phyloP scores from a whole-genome alignment of 208 protist genomes.

The Acanthamoeba castellanii region DNA sequence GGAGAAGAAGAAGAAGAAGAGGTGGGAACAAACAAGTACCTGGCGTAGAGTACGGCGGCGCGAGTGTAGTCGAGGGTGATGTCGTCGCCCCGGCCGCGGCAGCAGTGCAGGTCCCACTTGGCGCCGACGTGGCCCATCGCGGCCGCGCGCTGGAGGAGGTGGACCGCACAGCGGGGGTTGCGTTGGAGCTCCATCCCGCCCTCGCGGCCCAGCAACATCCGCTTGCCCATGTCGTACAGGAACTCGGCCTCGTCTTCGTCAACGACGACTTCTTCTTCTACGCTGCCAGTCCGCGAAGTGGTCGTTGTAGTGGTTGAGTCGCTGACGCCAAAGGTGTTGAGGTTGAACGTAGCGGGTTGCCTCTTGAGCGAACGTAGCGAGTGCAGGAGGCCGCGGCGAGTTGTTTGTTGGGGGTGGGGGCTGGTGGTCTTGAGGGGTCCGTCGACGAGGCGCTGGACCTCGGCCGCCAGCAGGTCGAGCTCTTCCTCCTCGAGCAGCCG shows the following conservation, averaged over 20 bases:
- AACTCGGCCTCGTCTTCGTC: constrained; percentile 47
- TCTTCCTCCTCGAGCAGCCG: background rate
- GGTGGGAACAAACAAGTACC: background rate
- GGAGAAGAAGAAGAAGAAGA: background rate
- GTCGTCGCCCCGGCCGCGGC: constrained; percentile 54
- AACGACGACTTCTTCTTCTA: background rate
- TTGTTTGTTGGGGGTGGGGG: no score
- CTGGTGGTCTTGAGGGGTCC: background rate
- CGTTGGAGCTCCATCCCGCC: constrained; percentile 22
- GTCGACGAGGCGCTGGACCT: background rate
- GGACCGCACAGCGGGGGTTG: constrained; percentile 17
- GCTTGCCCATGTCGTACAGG: constrained; percentile 69
- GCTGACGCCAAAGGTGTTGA: background rate
- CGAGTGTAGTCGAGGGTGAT: constrained; percentile 25
- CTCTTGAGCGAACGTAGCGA: background rate
- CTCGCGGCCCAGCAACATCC: constrained; percentile 62
- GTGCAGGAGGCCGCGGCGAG: background rate
- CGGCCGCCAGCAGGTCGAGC: background rate
- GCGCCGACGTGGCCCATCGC: constrained; percentile 48
- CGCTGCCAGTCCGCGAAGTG: background rate
- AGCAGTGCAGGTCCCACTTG: constrained; percentile 69
- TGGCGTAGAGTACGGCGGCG: constrained; percentile 4
- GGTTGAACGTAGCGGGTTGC: background rate
- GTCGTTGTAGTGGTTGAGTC: background rate
- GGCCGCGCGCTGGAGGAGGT: constrained; percentile 54